These are phyloP conservation scores for Clonostachys rhizophaga DNA, from an alignment of 2,329 filamentous ascomycete genomes.

Conservation along the genomic window DNA sequence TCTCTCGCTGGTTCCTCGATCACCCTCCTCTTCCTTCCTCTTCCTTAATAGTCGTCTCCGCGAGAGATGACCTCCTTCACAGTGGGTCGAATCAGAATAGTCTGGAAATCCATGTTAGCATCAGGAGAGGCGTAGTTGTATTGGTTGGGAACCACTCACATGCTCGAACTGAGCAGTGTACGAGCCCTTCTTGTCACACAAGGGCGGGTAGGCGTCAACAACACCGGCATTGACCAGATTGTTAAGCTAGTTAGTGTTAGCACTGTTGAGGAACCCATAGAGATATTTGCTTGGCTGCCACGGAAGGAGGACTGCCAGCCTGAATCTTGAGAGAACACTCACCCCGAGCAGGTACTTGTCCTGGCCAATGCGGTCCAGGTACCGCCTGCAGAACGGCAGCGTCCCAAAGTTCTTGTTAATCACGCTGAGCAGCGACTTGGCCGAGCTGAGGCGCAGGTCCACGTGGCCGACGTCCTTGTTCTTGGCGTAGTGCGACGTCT, in stretches of 20 bases:
- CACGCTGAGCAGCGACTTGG: slow-evolving; percentile 77
- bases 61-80: slow-evolving; percentile 86
- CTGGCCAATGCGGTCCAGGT: slow-evolving; percentile 87
- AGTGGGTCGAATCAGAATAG: slow-evolving; percentile 70
- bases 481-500: slow-evolving; percentile 85
- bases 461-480: slow-evolving; percentile 69
- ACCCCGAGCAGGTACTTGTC: slow-evolving; percentile 91
- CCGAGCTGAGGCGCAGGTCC: slow-evolving; percentile 72
- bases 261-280: neutral
- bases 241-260: slow-evolving; percentile 57
- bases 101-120: slow-evolving; percentile 35
- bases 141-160: slow-evolving; percentile 48
- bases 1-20: no score
- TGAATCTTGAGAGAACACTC: slow-evolving; percentile 20
- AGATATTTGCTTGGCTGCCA: no score
- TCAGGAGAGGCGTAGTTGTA: slow-evolving; percentile 2
- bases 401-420: slow-evolving; percentile 98
- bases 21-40: no score
- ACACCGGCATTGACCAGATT: slow-evolving; percentile 78
- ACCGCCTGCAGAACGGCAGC: slow-evolving; percentile 83
- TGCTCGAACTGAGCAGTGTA: slow-evolving; percentile 95
- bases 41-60: slow-evolving; percentile 71
- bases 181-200: slow-evolving; percentile 89
- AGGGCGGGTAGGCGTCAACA: slow-evolving; percentile 84
- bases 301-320: no score